Evolutionary conservation across 345 rosid genomes (phyloP), one percentile per base, ranked within the genome.

Genomic region (Eucalyptus albens): DNA sequence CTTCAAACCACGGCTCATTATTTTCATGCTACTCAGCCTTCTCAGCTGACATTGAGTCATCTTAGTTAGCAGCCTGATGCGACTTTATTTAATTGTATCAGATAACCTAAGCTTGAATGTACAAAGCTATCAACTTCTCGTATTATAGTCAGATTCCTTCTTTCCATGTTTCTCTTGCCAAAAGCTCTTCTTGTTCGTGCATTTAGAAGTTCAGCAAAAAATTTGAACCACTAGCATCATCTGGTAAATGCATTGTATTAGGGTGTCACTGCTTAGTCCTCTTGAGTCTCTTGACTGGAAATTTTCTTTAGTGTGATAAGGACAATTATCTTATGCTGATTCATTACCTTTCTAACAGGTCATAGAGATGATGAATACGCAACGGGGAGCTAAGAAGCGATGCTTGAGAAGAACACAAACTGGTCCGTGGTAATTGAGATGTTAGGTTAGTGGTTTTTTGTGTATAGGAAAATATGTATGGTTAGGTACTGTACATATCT

Each of bases 331-430:
- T 77, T 21, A 40, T 77, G 47, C 50, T 26, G 45, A 60, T 50
- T 55, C 50, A 49, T 47, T 87, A 50, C 59, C 88, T 89, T 47
- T 77, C 33, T 86, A 77, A 60, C 94, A 98, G 99, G 97, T 86
- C 50, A 51, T 87, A 90, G 99, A 98, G 94, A 92, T 92, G 95
- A 94, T 92, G 93, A 93, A 93, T 60, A 88, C 82, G 89, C 92
- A 95, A 93, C 92, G 89, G 90, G 96, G 94, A 86, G 88, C 81
- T 14, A 95, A 96, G 95, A 96, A 91, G 91, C 94, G 87, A 89
- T 91, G 96, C 92, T 91, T 97, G 93, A 93, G 97, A 92, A 92
- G 99, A 92, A 95, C 99, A 37, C 95, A 95, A 91, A 96, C 99
- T 4, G 96, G 97, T 90, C 99, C 97, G 21, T 98, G 99, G 99